Conservation (phyloP, 331 rosid species). For the Spiraea crenata region DNA sequence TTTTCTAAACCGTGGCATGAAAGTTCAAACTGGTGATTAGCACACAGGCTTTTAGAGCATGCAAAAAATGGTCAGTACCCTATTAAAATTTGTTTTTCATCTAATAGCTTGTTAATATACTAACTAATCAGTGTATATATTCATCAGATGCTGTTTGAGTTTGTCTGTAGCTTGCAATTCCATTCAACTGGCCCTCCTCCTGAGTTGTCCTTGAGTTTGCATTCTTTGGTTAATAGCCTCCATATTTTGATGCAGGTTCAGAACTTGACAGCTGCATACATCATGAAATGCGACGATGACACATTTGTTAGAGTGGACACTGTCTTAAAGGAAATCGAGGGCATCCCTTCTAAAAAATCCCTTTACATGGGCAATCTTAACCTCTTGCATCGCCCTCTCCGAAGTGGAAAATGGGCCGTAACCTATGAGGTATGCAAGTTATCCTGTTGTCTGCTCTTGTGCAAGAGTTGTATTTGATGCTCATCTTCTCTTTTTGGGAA, state of each 20-base stretch:
- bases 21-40: too few species aligned
- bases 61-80: too few species aligned
- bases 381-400: conserved; percentile 94
- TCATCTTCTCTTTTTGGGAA: neutral
- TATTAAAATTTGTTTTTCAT: too few species aligned
- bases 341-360: conserved; percentile 52
- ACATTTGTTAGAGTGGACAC: conserved; percentile 83
- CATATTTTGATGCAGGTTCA: conserved; percentile 57
- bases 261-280: conserved; percentile 70
- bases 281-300: conserved; percentile 94
- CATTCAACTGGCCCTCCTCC: neutral
- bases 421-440: conserved; percentile 67
- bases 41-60: too few species aligned
- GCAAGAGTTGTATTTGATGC: neutral
- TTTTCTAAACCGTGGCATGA: too few species aligned
- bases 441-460: neutral
- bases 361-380: conserved; percentile 98
- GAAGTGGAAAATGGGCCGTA: conserved; percentile 97
- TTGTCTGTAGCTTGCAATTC: neutral
- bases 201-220: neutral
- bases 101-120: too few species aligned
- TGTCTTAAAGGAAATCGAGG: conserved; percentile 69
- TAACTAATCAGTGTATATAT: neutral
- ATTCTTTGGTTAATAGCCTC: conserved; percentile 9
- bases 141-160: neutral